Percentiles rank a stretch among this genome's conserved stretches.
phyloP scores from a whole-genome alignment of 2,329 filamentous ascomycete species.

The Chlorencoelia australis region DNA sequence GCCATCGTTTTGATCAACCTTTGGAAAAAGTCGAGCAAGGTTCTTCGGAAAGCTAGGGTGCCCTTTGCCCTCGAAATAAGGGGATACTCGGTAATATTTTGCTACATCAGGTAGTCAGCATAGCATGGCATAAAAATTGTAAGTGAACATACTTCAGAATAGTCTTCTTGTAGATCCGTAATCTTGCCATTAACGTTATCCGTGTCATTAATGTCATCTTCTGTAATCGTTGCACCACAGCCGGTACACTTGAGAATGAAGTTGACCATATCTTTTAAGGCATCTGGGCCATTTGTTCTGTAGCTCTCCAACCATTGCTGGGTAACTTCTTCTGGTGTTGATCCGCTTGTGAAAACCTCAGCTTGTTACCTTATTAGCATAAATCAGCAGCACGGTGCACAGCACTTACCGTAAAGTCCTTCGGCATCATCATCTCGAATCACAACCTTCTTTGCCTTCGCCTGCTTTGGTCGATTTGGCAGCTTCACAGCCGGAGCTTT shows the following conservation, averaged over 20 bases:
- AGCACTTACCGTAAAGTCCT: conserved; percentile 23
- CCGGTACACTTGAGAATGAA: conserved; percentile 64
- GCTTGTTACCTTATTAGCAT: conserved; percentile 33
- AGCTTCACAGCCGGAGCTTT: conserved; percentile 39
- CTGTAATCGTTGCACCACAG: conserved; percentile 67
- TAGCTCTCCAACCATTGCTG: conserved; percentile 52
- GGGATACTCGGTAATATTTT: conserved; percentile 83
- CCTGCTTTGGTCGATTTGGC: conserved; percentile 24
- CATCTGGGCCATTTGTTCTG: conserved; percentile 40
- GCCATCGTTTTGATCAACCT: conserved; percentile 69
- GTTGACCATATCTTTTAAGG: conserved; percentile 55
- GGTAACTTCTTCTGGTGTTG: conserved; percentile 45
- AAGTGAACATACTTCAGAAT: conserved; percentile 54
- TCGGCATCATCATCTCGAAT: conserved; percentile 30
- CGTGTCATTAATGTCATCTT: conserved; percentile 78
- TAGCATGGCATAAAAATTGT: neutral
- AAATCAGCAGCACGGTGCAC: conserved; percentile 1
- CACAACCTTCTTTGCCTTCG: conserved; percentile 33
- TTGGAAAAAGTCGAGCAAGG: conserved; percentile 69
- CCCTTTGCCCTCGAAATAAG: conserved; percentile 74
- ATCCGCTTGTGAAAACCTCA: conserved; percentile 52
- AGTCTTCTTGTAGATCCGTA: conserved; percentile 77
- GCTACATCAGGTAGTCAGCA: conserved; percentile 30
- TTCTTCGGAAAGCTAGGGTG: conserved; percentile 65
- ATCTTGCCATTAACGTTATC: conserved; percentile 76